Conservation (phyloP, 768 basidiomycete genomes). For the Pleurotus giganteus region DNA sequence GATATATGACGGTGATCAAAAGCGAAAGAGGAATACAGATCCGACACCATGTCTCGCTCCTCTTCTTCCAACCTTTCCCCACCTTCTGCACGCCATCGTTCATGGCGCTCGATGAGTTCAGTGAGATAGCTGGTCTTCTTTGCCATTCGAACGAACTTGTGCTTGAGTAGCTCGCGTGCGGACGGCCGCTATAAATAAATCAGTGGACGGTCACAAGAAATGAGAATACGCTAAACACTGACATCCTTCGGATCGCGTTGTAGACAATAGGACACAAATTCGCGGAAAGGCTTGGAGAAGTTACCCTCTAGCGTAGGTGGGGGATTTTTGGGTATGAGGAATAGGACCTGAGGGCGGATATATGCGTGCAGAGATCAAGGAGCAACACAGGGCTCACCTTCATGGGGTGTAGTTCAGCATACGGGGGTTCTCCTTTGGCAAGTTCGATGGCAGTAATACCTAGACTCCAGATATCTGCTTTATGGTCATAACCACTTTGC, state of each 20-base stretch:
- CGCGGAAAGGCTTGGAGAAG: slow-evolving; percentile 91
- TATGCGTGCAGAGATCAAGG: not conserved
- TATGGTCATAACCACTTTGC: slow-evolving; percentile 98
- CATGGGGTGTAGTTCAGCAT: slow-evolving; percentile 98
- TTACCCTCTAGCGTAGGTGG: slow-evolving; percentile 88
- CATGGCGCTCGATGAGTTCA: slow-evolving; percentile 92
- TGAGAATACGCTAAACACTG: slow-evolving; percentile 24
- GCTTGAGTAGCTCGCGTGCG: slow-evolving; percentile 93
- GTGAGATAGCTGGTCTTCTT: slow-evolving; percentile 94
- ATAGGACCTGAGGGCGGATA: slow-evolving; percentile 66
- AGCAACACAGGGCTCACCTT: slow-evolving; percentile 55
- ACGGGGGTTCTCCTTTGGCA: slow-evolving; percentile 97
- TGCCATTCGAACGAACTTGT: slow-evolving; percentile 93
- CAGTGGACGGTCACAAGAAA: not conserved
- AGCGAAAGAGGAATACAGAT: slow-evolving; percentile 48
- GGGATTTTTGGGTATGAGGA: slow-evolving; percentile 97
- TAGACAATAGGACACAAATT: slow-evolving; percentile 91
- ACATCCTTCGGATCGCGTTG: slow-evolving; percentile 94
- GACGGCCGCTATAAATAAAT: slow-evolving; percentile 69
- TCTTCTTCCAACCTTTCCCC: slow-evolving; percentile 76
- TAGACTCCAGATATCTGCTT: slow-evolving; percentile 98
- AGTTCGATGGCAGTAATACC: slow-evolving; percentile 98
- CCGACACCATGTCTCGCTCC: slow-evolving; percentile 57
- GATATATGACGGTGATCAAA: slow-evolving; percentile 7
- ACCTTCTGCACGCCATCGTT: slow-evolving; percentile 90